Base-by-base conservation (phyloP, 2,329 filamentous ascomycete species). In the Colletotrichum godetiae region DNA sequence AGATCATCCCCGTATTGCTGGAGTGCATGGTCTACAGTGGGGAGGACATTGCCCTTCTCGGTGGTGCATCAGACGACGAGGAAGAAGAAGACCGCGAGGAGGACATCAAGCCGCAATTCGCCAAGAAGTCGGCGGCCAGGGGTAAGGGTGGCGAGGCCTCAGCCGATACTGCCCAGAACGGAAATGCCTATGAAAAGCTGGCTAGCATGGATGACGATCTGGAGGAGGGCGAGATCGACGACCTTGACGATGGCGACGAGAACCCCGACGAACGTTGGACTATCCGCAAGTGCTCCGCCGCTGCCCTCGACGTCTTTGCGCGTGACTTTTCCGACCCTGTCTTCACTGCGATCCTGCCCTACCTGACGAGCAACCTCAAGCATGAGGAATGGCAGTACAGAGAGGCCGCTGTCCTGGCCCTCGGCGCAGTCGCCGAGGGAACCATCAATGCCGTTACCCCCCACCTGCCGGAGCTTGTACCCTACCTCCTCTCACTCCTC, bases 11-110 rank as follows among this genome's bases (percentile, higher is more conserved):
- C 0, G 93, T 98, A 1, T 86, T 99, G 64, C 89, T 99, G 8
- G 92, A 97, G 76, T 97, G 94, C 80, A 99, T 99, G 96, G 92
- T 98, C 1, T 99, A 98, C 82, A 94, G 93, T 78, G 94, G 97
- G 75, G 97, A 99, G 77, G 97, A 98, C 76, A 97, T 98, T 77
- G 89, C 94, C 42, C 88, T 95, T 63, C 86, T 98, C 8, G 95
- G 95, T 74, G 93, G 92, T 11, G 95, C 95, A 75, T 94, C 93
- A 24, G 93, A 96, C 76, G 95, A 98, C 80, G 97, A 97, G 56
- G 95, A 98, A 19, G 89, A 95, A 74, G 96, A 99, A 59, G 97
- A 99, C 81, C 91, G 93, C 22, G 91, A 91, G 57, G 91, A 99
- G 82, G 97, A 99, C 78, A 94, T 99, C 79, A 97, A 95, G 81